A percentile compares a stretch with the other conserved stretches of the same genome.
These are phyloP conservation scores for Chloroidium sp. DNA, from an alignment of 163 green algal genomes.

Conservation along the genomic window DNA sequence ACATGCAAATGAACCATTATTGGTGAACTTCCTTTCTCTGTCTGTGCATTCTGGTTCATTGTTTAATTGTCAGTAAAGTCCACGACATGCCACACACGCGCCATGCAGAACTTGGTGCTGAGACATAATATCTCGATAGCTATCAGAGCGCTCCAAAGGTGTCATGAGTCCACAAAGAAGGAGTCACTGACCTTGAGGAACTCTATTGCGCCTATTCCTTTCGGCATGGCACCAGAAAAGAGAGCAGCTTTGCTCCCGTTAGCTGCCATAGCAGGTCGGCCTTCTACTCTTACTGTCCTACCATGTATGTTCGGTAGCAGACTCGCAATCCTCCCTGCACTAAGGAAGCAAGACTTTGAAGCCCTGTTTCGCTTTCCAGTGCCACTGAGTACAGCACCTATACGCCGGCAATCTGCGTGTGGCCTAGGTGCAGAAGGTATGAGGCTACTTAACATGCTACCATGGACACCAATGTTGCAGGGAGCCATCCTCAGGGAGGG, in stretches of 20 bases:
- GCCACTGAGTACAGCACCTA: no score
- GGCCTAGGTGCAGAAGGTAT: no score
- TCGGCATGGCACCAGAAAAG: conserved; percentile 35
- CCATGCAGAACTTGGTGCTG: not conserved
- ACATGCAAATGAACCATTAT: not conserved
- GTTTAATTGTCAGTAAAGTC: not conserved
- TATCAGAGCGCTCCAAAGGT: not conserved
- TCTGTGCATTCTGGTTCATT: not conserved
- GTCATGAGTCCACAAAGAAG: not conserved
- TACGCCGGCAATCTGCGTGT: no score
- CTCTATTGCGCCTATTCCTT: conserved; percentile 32
- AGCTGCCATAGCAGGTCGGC: no score
- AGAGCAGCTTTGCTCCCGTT: not conserved
- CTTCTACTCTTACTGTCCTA: no score
- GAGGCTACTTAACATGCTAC: no score
- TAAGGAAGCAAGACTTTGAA: no score
- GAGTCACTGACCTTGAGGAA: conserved; percentile 28
- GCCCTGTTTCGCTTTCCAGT: no score
- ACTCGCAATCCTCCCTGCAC: no score
- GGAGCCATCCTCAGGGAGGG: no score
- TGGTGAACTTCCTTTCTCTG: not conserved
- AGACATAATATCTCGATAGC: not conserved
- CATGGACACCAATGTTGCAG: no score
- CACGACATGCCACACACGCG: not conserved
- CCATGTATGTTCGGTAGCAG: no score